Conservation (phyloP, 106 monocot genomes). For the Acanthochlamys bracteata region DNA sequence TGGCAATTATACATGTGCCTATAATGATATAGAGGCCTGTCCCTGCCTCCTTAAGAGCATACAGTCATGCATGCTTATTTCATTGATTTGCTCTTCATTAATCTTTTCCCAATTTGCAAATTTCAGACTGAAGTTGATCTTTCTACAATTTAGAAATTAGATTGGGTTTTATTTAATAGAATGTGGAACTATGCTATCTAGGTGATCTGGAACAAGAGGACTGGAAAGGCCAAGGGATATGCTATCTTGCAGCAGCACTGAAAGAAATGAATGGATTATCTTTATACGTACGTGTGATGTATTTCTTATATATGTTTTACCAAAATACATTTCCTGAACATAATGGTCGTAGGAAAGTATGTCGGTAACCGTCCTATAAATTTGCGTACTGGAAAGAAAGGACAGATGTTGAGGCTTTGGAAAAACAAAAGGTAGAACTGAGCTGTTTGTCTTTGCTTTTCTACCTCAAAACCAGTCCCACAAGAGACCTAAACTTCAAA, state of each 20-base stretch:
- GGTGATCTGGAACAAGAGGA: slow-evolving; percentile 95
- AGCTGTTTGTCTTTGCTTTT: neutral
- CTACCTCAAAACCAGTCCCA: slow-evolving; percentile 45
- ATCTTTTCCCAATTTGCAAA: no score
- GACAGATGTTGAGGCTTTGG: slow-evolving; percentile 77
- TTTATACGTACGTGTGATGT: no score
- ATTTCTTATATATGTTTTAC: no score
- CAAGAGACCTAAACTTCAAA: slow-evolving; percentile 64
- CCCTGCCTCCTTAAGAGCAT: no score
- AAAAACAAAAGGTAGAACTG: slow-evolving; percentile 66
- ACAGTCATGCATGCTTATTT: no score
- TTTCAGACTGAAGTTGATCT: no score
- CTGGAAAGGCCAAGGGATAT: slow-evolving; percentile 89
- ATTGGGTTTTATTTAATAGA: neutral
- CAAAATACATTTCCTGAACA: no score
- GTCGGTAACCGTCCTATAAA: neutral
- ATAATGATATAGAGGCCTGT: no score
- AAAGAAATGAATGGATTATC: slow-evolving; percentile 89
- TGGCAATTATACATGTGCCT: no score
- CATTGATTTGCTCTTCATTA: no score
- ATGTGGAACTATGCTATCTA: slow-evolving; percentile 13
- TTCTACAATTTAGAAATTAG: neutral
- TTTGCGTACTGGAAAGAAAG: slow-evolving; percentile 87
- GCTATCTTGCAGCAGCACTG: slow-evolving; percentile 83
- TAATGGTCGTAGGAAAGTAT: no score